A percentile compares a stretch with the other conserved stretches of the same genome.
Conservation (phyloP, 176 grass and related monocot genomes). For the Raddia guianensis region DNA sequence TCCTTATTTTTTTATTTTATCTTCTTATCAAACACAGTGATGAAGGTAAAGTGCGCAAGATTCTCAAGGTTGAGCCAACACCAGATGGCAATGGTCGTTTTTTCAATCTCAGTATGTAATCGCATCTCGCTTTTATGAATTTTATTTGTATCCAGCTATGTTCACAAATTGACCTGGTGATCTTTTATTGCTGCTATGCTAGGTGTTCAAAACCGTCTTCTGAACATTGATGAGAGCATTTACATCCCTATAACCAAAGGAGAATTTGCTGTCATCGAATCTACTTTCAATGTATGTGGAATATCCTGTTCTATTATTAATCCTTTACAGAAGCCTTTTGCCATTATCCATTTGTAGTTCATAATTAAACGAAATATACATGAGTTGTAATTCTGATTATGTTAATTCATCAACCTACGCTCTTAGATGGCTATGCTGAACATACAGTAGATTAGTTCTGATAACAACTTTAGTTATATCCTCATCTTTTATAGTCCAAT, state of each 20-base stretch:
- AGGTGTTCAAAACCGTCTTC: constrained; percentile 90
- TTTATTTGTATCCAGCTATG: constrained; percentile 7
- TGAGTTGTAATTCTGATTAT: neutral
- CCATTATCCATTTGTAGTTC: neutral
- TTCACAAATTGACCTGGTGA: constrained; percentile 14
- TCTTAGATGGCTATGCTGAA: neutral
- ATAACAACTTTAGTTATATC: neutral
- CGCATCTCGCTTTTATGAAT: neutral
- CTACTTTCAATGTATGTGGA: constrained; percentile 73
- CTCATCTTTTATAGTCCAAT: neutral
- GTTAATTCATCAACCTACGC: neutral
- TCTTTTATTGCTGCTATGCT: constrained; percentile 34
- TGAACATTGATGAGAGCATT: constrained; percentile 89
- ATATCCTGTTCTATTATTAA: neutral
- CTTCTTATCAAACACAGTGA: constrained; percentile 56
- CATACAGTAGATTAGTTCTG: neutral
- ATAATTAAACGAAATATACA: neutral
- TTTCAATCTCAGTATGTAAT: constrained; percentile 95
- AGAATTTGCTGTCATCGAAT: constrained; percentile 77
- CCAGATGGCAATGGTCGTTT: constrained; percentile 92
- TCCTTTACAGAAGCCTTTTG: neutral
- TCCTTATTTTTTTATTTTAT: neutral
- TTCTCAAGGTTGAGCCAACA: constrained; percentile 90
- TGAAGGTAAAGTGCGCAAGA: constrained; percentile 90
- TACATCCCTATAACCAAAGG: constrained; percentile 86